Evolutionary conservation across 148 eudicot species (phyloP), one percentile per base, ranked within the genome.

Genomic region (Rhododendron mucronatum): DNA sequence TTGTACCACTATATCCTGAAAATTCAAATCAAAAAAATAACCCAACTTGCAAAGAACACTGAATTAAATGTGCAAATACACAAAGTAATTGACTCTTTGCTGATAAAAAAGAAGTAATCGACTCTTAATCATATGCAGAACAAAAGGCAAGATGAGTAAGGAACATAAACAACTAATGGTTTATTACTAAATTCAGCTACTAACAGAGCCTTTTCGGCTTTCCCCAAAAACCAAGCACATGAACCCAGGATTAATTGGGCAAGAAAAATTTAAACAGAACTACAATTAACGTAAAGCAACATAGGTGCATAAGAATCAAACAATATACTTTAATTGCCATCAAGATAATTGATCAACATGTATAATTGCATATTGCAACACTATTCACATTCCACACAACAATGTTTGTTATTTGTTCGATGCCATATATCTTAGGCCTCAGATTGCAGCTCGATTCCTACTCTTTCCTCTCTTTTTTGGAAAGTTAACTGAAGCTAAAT

Each of bases 311-410:
- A 33, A n/a, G 28, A 75, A 47, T n/a, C 77, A 65, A 41, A n/a
- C 3, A 65, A 44, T 4, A 26, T 33, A 18, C 2, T 18, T 65
- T 18, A 81, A 51, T 16, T 10, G 37, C 47, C 61, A 23, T 37
- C 74, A 51, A 67, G 78, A 48, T 35, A 85, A 59, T 82, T n/a
- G 71, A 45, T 74, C 45, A n/a, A 71, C 78, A 20, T 81, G 41
- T 55, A 33, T 50, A 74, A 23, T 86, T 81, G 41, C 71, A 33
- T 50, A 74, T 35, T 86, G 84, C 81, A 80, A 18, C 63, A 30
- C 59, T 26, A 44, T 26, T 23, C 65, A 20, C 63, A 45, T 7
- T 53, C 59, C 37, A 61, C 23, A 18, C 45, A 85, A 41, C 74
- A 23, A 45, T 78, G 45, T 65, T 26, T 23, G 33, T 47, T 35